Evolutionary conservation across 2,329 filamentous ascomycete genomes (phyloP), one percentile per base, ranked within the genome.

Genomic region (Monilinia fructigena): DNA sequence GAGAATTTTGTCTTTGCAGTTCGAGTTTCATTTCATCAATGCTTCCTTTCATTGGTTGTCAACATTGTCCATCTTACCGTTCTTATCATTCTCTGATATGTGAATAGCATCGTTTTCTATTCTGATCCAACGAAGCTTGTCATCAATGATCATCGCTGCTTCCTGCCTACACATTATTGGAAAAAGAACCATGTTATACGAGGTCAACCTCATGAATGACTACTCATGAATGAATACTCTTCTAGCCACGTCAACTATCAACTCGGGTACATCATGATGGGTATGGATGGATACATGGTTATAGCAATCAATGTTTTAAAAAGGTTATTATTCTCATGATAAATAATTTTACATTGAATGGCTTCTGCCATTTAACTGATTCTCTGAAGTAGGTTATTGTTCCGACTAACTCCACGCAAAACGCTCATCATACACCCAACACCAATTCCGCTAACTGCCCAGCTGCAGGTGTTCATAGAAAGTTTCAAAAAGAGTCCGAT

Each of bases 21-120:
- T 16, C 18, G 5, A 8, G 31, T 35, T 35, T 35, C 31, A 35
- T 35, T 35, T 31, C 4, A 31, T 31, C 31, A 31, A 31, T 31
- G 3, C 31, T 31, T 35, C 31, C 3, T 35, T 35, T 35, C 31
- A 35, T 35, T 35, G 31, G 5, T 35, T 35, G 7, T 35, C 26
- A 7, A n/a, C 26, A 26, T 47, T n/a, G 11, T 45, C 55, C 28
- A 11, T 31, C 23, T 28, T 8, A 4, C 28, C 26, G 42, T 35
- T 35, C 31, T 3, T 35, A 6, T 8, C 31, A 3, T 35, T 35
- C 31, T 35, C 31, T n/a, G 11, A n/a, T 35, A 28, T 35, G 42
- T 20, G 56, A 60, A 60, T 50, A 60, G 56, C 20, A 38, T 60
- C 56, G 23, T 38, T 35, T 38, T 2, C 31, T 35, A 35, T 35